Conservation (phyloP, 306 rosid genomes). For the Adenanthera pavonina region DNA sequence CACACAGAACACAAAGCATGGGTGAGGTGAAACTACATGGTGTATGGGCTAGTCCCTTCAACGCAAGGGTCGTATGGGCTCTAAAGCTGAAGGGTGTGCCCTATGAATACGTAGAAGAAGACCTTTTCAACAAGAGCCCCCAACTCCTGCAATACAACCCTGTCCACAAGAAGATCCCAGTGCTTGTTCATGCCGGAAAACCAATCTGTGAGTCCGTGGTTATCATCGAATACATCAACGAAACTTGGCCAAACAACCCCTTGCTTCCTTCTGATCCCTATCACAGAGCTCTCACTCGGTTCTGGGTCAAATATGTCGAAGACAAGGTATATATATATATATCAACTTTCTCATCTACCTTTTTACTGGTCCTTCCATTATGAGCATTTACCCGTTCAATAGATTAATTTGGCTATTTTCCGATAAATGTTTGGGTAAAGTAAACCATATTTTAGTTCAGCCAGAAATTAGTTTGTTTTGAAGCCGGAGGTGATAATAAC, state of each 20-base stretch:
- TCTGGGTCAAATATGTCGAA: slow-evolving; percentile 39
- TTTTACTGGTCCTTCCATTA: too few relatives aligned
- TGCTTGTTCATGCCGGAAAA: slow-evolving; percentile 59
- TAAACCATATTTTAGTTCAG: too few relatives aligned
- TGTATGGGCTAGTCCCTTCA: slow-evolving; percentile 53
- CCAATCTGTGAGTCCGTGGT: slow-evolving; percentile 50
- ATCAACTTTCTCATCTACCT: too few relatives aligned
- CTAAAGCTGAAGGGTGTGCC: slow-evolving; percentile 52
- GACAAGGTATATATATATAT: slow-evolving; percentile 1
- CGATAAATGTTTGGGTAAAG: too few relatives aligned
- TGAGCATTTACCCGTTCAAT: too few relatives aligned
- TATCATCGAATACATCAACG: slow-evolving; percentile 59
- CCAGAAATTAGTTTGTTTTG: too few relatives aligned
- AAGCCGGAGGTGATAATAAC: background rate
- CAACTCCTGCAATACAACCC: slow-evolving; percentile 53
- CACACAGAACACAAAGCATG: slow-evolving; percentile 23
- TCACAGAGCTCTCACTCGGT: slow-evolving; percentile 24
- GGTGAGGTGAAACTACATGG: slow-evolving; percentile 62
- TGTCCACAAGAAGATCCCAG: slow-evolving; percentile 53
- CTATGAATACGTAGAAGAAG: slow-evolving; percentile 59
- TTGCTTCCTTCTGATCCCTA: slow-evolving; percentile 27
- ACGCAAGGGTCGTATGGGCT: slow-evolving; percentile 58
- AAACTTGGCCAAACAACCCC: slow-evolving; percentile 37
- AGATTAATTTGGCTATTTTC: too few relatives aligned
- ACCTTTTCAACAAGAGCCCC: slow-evolving; percentile 49